Percentiles rank a stretch among this genome's conserved stretches.
Conservation (phyloP, 768 basidiomycete species). For the Lactifluus echinatus region DNA sequence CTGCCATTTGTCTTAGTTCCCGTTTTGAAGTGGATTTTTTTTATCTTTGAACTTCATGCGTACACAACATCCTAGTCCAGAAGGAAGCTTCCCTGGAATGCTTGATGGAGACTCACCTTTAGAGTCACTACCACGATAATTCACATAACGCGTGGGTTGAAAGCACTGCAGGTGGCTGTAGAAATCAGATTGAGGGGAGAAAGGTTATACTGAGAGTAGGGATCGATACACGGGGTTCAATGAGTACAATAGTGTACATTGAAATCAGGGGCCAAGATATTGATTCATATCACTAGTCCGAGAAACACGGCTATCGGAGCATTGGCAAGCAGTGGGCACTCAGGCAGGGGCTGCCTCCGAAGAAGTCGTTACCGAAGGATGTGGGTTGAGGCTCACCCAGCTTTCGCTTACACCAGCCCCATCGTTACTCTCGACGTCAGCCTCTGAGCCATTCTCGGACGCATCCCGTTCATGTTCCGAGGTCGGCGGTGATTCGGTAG, state of each 20-base stretch:
- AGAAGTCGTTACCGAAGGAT: not conserved
- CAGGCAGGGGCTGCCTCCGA: slow-evolving; percentile 1
- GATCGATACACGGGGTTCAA: not conserved
- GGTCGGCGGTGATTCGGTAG: slow-evolving; percentile 14
- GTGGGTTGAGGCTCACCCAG: slow-evolving; percentile 53
- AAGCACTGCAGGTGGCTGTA: not conserved
- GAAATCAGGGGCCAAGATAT: not conserved
- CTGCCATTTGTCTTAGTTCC: too few relatives aligned
- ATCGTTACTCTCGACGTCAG: slow-evolving; percentile 61
- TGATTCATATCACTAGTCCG: not conserved
- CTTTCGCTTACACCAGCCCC: slow-evolving; percentile 46
- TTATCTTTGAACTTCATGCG: too few relatives aligned
- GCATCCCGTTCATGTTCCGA: slow-evolving; percentile 23
- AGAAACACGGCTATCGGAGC: not conserved
- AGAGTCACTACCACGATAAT: too few relatives aligned
- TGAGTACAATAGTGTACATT: slow-evolving; percentile 7
- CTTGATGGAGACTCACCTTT: too few relatives aligned
- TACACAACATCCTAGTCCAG: too few relatives aligned
- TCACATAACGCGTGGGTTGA: not conserved
- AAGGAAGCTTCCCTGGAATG: too few relatives aligned
- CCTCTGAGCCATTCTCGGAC: slow-evolving; percentile 50
- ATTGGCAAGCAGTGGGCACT: not conserved
- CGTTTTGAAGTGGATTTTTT: too few relatives aligned
- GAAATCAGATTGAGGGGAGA: not conserved
- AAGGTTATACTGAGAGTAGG: not conserved